These are phyloP conservation scores for Micractinium conductrix DNA, from an alignment of 139 green algal species.

Conservation along the genomic window DNA sequence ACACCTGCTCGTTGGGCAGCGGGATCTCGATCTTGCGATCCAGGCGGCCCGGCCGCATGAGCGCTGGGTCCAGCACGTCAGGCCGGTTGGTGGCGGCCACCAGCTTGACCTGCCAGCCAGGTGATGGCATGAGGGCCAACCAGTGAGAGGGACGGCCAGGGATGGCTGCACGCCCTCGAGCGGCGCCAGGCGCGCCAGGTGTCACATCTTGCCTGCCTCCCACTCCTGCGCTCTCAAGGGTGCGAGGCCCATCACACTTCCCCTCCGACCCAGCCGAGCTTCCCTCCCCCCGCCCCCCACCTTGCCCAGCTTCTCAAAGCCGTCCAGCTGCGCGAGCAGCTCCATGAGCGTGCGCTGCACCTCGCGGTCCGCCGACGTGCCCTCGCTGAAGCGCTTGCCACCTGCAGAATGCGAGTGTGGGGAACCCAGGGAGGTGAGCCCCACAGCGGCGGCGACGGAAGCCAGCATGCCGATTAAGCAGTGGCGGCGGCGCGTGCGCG, in stretches of 20 bases:
- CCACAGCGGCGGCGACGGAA: too few relatives aligned
- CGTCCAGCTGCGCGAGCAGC: conserved; percentile 98
- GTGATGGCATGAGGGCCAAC: not conserved
- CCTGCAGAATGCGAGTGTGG: too few relatives aligned
- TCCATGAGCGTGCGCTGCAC: conserved; percentile 99
- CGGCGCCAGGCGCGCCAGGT: not conserved
- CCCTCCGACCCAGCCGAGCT: not conserved
- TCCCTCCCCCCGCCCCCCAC: conserved; percentile 56
- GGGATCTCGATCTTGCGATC: conserved; percentile 99
- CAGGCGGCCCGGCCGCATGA: conserved; percentile 94
- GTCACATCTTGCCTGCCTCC: not conserved
- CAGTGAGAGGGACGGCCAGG: not conserved
- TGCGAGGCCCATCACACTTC: not conserved
- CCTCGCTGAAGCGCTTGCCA: conserved; percentile 94
- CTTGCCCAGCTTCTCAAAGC: conserved; percentile 97
- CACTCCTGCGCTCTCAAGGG: not conserved
- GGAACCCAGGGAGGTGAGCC: too few relatives aligned
- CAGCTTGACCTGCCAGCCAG: conserved; percentile 91
- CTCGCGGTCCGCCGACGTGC: conserved; percentile 96
- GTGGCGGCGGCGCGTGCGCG: too few relatives aligned
- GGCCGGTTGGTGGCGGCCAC: conserved; percentile 96
- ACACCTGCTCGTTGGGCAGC: conserved; percentile 96
- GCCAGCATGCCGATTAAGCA: too few relatives aligned
- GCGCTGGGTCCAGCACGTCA: conserved; percentile 97
- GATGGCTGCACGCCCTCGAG: too few relatives aligned